A percentile compares a stretch with the other conserved stretches of the same genome.
Evolutionary conservation across 2,329 filamentous ascomycete genomes (phyloP).

Genomic region (Coniochaeta hoffmannii): DNA sequence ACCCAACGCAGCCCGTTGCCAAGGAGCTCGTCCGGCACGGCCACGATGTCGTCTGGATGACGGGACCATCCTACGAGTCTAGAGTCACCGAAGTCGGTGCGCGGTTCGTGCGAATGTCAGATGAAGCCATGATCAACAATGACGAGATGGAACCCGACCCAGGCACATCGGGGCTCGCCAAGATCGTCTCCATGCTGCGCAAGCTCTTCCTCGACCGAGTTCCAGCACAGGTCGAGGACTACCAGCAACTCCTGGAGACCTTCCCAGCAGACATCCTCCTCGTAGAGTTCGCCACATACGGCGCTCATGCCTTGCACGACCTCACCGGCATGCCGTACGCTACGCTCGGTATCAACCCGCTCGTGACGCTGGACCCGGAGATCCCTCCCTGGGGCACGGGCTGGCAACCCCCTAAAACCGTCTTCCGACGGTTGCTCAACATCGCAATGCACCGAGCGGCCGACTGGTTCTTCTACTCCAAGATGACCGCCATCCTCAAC

Average conservation of each 20-base stretch:
- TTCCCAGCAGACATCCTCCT: conserved; percentile 10
- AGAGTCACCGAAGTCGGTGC: conserved; percentile 26
- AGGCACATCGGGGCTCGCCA: conserved; percentile 4
- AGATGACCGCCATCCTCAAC: conserved; percentile 22
- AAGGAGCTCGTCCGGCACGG: conserved; percentile 27
- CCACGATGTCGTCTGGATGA: conserved; percentile 31
- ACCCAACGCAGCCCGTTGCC: conserved; percentile 31
- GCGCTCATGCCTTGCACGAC: conserved; percentile 9
- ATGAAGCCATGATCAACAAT: conserved; percentile 17
- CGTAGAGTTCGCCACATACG: conserved; percentile 12
- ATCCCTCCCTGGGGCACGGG: conserved; percentile 22
- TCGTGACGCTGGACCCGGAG: conserved; percentile 19
- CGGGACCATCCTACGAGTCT: conserved; percentile 23
- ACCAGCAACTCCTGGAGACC: conserved; percentile 4
- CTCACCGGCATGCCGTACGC: conserved; percentile 22
- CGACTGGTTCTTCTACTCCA: conserved; percentile 7
- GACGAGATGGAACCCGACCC: conserved; percentile 5
- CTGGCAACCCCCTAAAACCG: conserved; percentile 19
- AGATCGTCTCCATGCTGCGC: conserved; percentile 7
- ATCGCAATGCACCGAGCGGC: conserved; percentile 14
- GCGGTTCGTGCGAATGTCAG: conserved; percentile 22
- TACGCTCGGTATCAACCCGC: conserved; percentile 30
- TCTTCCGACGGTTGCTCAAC: conserved; percentile 19
- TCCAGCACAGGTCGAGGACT: conserved; percentile 9
- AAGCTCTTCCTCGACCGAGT: conserved; percentile 10